phyloP scores from a whole-genome alignment of 1,284 basidiomycete genomes.

The Cyathus pygmaeus region DNA sequence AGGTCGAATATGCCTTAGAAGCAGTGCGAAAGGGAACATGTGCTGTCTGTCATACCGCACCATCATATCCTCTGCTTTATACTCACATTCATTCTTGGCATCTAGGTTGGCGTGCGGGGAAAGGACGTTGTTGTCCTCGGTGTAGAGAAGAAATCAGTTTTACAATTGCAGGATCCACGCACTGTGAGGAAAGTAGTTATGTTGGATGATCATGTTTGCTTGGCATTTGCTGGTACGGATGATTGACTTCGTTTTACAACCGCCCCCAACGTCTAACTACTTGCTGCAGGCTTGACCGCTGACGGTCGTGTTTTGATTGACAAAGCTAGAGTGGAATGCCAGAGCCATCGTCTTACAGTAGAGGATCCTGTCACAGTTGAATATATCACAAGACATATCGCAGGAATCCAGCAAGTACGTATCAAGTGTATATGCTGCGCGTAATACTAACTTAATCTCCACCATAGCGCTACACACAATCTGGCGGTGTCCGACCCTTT shows the following conservation, averaged over 20 bases:
- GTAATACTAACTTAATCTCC: constrained; percentile 1
- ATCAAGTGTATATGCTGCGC: background rate
- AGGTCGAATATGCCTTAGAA: constrained; percentile 99
- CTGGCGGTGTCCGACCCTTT: constrained; percentile 97
- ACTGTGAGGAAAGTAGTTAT: constrained; percentile 98
- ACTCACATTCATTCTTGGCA: background rate
- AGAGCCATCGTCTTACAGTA: constrained; percentile 96
- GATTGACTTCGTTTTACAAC: background rate
- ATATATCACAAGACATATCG: constrained; percentile 98
- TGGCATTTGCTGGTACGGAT: constrained; percentile 93
- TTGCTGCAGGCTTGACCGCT: constrained; percentile 85
- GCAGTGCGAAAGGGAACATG: constrained; percentile 98
- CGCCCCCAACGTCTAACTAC: background rate
- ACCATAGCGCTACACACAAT: constrained; percentile 84
- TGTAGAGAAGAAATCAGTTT: constrained; percentile 98
- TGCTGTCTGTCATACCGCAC: constrained; percentile 70
- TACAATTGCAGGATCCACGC: constrained; percentile 97
- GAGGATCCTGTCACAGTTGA: constrained; percentile 99
- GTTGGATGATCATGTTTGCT: constrained; percentile 97
- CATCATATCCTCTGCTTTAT: background rate
- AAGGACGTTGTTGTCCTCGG: constrained; percentile 96
- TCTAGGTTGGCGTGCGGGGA: constrained; percentile 93
- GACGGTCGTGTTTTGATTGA: constrained; percentile 98
- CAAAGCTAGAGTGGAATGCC: constrained; percentile 97
- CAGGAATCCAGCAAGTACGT: constrained; percentile 93